Evolutionary conservation across 2,329 filamentous ascomycete species (phyloP).

Genomic region (Aaosphaeria arxii): DNA sequence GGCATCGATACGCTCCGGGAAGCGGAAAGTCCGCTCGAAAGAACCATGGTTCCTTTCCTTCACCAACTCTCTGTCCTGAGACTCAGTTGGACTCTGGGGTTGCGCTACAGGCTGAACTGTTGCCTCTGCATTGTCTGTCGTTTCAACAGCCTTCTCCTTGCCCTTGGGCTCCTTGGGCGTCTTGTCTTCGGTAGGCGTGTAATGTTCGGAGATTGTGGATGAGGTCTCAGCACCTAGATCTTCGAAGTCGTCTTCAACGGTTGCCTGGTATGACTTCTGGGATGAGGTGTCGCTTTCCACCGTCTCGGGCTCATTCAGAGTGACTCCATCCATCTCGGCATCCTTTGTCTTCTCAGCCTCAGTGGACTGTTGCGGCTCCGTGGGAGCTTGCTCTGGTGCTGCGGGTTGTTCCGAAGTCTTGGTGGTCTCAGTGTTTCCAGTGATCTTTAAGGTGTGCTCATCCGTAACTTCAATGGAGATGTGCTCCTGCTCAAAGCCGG

Average conservation of each 20-base stretch:
- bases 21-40: conserved; percentile 67
- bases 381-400: conserved; percentile 1
- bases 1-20: conserved; percentile 63
- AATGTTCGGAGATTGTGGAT: conserved; percentile 20
- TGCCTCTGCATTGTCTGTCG: conserved; percentile 3
- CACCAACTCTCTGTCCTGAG: conserved; percentile 32
- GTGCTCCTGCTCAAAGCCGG: conserved; percentile 33
- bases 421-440: conserved; percentile 26
- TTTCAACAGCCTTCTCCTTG: conserved; percentile 25
- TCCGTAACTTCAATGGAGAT: conserved; percentile 33
- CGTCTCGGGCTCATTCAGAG: conserved; percentile 17
- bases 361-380: not conserved
- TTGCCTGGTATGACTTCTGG: conserved; percentile 33
- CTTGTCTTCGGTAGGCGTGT: conserved; percentile 5
- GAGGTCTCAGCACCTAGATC: conserved; percentile 31
- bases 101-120: conserved; percentile 10
- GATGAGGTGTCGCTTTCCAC: conserved; percentile 24
- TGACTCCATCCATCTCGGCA: conserved; percentile 16
- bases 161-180: conserved; percentile 17
- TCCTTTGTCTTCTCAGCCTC: conserved; percentile 1
- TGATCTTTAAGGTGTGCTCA: conserved; percentile 30
- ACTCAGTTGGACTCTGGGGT: conserved; percentile 1
- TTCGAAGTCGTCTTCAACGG: conserved; percentile 36
- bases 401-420: conserved; percentile 5
- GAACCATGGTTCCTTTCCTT: conserved; percentile 64